Base-by-base conservation (phyloP, 331 rosid species). In the Quercus tomentella region DNA sequence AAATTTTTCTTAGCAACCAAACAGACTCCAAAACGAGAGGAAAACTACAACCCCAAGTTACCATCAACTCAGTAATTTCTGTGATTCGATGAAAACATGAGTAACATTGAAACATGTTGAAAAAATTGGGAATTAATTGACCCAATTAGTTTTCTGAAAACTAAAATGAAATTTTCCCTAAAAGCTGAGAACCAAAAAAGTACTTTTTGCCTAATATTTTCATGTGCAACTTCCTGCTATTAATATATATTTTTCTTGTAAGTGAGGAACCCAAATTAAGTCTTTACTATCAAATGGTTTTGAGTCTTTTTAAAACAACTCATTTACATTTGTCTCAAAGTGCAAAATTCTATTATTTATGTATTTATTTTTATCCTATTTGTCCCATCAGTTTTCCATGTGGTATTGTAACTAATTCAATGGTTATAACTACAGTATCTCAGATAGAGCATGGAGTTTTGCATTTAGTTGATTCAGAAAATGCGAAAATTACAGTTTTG, bases 401-500 rank as follows among this genome's bases (percentile, higher is more conserved):
- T 67, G 4, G 20, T 82, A 35, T 75, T 61, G 61, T 75, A 54
- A 43, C 22, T 45, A 49, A 80, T 33, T 62, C 61, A 71, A 54
- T 86, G 80, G 73, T 83, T 72, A 65, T 82, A 57, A 81, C 70
- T 84, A 78, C 93, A 93, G 97, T 91, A 83, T 93, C 98, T 80
- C 93, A 91, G 77, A 97, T 93, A 20, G 98, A 93, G 70, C 85
- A 87, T 62, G 97, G 95, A 55, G 84, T 91, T 76, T 49, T 86
- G 82, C 86, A 81, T 78, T 83, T 93, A 71, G 88, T 88, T 49
- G 87, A 90, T 68, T 84, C 84, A 80, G 87, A 86, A 74, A 84
- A 84, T 76, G 79, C 91, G 17, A 86, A 83, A 55, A 87, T 91
- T 73, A 88, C 94, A 33, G 98, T 91, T 41, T 76, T 93, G 76